Conservation (phyloP, 1,284 basidiomycete genomes). For the Polyporus tsugae region DNA sequence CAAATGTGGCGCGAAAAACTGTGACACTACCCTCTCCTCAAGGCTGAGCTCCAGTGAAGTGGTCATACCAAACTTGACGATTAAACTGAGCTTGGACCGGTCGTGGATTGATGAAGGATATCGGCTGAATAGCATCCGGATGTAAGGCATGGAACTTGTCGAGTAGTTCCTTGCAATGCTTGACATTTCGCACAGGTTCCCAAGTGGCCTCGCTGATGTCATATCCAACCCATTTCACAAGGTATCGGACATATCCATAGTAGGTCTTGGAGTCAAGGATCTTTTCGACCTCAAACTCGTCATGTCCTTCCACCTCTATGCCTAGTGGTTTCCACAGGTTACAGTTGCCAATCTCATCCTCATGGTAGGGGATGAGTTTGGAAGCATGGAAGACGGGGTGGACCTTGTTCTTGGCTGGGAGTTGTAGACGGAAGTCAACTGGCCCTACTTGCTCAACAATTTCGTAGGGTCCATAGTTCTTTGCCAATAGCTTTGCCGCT, state of each 20-base stretch:
- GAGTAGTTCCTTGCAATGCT: not conserved
- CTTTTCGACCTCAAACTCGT: not conserved
- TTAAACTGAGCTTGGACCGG: not conserved
- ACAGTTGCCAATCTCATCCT: not conserved
- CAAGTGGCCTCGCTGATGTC: not conserved
- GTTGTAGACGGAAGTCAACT: not conserved
- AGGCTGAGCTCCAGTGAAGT: not conserved
- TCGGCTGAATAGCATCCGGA: not conserved
- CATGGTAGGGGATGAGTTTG: not conserved
- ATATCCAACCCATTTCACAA: not conserved
- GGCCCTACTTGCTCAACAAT: not conserved
- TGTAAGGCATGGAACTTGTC: not conserved
- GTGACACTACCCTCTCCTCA: slow-evolving; percentile 6
- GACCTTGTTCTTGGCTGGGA: not conserved
- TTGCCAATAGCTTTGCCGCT: not conserved
- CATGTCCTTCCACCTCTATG: not conserved
- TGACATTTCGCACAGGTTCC: not conserved
- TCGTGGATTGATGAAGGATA: not conserved
- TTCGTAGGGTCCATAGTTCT: not conserved
- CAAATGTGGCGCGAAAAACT: not conserved
- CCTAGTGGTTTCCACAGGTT: not conserved
- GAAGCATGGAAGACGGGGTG: not conserved
- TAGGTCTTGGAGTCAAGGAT: not conserved
- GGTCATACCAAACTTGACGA: not conserved
- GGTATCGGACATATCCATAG: not conserved